Evolutionary conservation across 495 filamentous ascomycete species (phyloP).

Genomic region (Penicillium arizonense): DNA sequence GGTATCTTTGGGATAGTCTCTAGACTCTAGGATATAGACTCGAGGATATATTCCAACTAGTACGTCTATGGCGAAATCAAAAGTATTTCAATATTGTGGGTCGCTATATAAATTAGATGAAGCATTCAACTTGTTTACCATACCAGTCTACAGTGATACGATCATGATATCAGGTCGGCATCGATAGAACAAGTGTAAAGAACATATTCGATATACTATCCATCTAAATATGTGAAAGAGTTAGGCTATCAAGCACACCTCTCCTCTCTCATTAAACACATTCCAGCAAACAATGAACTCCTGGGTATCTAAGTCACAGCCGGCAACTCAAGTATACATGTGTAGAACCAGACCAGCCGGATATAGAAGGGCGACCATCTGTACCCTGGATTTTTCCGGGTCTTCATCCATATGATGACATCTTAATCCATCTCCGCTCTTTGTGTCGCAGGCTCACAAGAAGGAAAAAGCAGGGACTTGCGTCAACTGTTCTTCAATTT

Average conservation of each 20-base stretch:
- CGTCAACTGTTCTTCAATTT: background rate
- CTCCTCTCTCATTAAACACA: background rate
- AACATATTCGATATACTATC: background rate
- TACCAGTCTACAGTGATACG: no score
- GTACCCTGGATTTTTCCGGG: background rate
- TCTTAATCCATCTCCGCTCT: background rate
- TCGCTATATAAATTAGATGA: no score
- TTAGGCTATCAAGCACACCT: background rate
- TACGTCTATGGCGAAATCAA: no score
- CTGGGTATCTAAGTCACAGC: slow-evolving; percentile 20
- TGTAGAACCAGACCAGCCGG: slow-evolving; percentile 14
- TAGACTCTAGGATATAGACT: no score
- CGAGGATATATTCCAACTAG: no score
- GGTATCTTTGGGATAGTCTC: no score
- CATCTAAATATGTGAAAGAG: no score
- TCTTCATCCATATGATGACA: background rate
- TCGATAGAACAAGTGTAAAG: background rate
- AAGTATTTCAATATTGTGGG: no score
- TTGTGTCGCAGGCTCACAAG: background rate
- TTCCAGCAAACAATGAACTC: slow-evolving; percentile 14
- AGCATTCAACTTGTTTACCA: no score
- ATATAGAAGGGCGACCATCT: background rate
- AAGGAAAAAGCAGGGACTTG: background rate
- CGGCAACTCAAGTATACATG: background rate
- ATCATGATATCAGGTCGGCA: background rate